Conservation (phyloP, 805 yeast genomes). For the Saccharomycopsis sp. region DNA sequence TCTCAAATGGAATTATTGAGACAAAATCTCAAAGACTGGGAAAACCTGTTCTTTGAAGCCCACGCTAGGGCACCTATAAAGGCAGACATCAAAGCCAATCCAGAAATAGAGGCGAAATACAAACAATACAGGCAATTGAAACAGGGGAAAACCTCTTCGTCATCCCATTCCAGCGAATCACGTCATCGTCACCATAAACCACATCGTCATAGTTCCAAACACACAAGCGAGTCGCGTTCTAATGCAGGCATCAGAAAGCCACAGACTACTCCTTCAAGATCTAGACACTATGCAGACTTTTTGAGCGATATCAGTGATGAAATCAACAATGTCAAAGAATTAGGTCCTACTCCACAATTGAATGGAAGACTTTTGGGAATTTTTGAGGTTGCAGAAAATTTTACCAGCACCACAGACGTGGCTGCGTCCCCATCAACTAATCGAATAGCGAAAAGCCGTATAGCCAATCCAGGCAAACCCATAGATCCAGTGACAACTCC, state of each 20-base stretch:
- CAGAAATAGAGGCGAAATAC: conserved; percentile 15
- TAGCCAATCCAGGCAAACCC: conserved; percentile 11
- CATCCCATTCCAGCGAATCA: background rate
- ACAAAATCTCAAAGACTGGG: conserved; percentile 17
- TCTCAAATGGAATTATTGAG: conserved; percentile 10
- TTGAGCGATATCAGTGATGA: background rate
- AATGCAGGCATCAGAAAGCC: background rate
- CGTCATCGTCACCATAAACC: background rate
- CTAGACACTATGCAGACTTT: background rate
- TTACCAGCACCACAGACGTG: conserved; percentile 9
- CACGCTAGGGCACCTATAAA: conserved; percentile 17
- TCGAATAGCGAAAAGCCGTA: background rate
- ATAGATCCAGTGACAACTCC: conserved; percentile 3
- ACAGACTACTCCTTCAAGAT: background rate
- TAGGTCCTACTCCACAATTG: conserved; percentile 21
- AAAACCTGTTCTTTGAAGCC: conserved; percentile 7
- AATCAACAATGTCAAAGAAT: background rate
- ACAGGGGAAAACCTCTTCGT: background rate
- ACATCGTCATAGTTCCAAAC: background rate
- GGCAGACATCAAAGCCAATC: conserved; percentile 17
- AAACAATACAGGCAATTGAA: conserved; percentile 9
- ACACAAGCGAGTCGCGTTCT: background rate
- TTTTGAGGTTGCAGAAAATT: conserved; percentile 8
- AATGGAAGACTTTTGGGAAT: conserved; percentile 19
- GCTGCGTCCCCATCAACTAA: conserved; percentile 11